Evolutionary conservation across 768 basidiomycete genomes (phyloP), one percentile per base, ranked within the genome.

Genomic region (Omphalotus guepiniiformis): DNA sequence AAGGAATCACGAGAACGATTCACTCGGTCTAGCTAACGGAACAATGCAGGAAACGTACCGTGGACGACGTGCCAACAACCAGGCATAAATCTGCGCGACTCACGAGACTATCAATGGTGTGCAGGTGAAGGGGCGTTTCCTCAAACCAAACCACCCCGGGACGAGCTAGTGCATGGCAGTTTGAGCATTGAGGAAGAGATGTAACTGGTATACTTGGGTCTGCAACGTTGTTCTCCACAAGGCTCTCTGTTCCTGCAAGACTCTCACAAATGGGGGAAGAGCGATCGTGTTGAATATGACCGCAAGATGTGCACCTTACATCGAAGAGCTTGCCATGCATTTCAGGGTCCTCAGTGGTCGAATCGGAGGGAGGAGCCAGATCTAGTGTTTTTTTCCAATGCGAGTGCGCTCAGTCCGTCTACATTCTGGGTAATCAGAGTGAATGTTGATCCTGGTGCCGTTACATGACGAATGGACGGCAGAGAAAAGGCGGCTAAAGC

Each of bases 281-380:
- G 4, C 54, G 59, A 58, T 79, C 67, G 47, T 58, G 64, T 45
- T 75, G 69, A 13, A 57, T 47, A 47, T 75, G 66, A 12, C 58
- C 53, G 53, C 82, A 82, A 2, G 44, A 61, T 0, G 74, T 76
- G 66, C 83, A 85, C 25, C 61, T 43, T 7, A 78, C 68, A 53
- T 82, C 78, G 57, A 79, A 74, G 3, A 83, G 59, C 21, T 73
- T 58, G 1, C 82, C 82, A 54, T 85, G 84, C 79, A 83, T 85
- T 56, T 85, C 81, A 80, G 56, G n/a, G 72, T 36, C 23, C 25
- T 34, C 32, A 22, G 34, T 12, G 4, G 11, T 16, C n/a, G 34
- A 48, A 36, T 39, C 18, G 39, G 36, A n/a, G 23, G 22, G 11
- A 15, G 46, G 25, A 50, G 56, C 28, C 60, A 39, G n/a, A 48